phyloP scores from a whole-genome alignment of 179 eudicot genomes.

The Silene vulgaris region DNA sequence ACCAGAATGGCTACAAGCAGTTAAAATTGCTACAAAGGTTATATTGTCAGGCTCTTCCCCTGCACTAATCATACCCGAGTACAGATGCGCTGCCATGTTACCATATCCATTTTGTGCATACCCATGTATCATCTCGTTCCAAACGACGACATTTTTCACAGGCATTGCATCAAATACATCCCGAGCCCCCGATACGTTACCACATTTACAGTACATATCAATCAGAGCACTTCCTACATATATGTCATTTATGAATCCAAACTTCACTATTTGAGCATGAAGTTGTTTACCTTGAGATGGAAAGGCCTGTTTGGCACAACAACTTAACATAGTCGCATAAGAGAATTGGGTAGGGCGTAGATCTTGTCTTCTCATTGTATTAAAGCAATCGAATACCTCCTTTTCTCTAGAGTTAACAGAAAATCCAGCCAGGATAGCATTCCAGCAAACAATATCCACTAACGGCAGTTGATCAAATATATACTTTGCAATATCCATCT shows the following conservation, averaged over 20 bases:
- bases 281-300: slow-evolving; percentile 55
- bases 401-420: slow-evolving; percentile 37
- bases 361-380: slow-evolving; percentile 43
- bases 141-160: slow-evolving; percentile 42
- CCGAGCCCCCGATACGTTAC: slow-evolving; percentile 45
- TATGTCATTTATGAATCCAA: slow-evolving; percentile 44
- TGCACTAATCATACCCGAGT: slow-evolving; percentile 39
- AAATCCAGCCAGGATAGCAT: slow-evolving; percentile 65
- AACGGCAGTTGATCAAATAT: slow-evolving; percentile 44
- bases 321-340: slow-evolving; percentile 52
- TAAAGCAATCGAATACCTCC: slow-evolving; percentile 52
- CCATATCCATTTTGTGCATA: slow-evolving; percentile 75
- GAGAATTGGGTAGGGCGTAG: slow-evolving; percentile 55
- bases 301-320: slow-evolving; percentile 51
- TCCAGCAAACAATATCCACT: slow-evolving; percentile 65
- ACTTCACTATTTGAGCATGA: slow-evolving; percentile 49
- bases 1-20: slow-evolving; percentile 80
- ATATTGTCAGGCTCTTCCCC: slow-evolving; percentile 53
- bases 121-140: slow-evolving; percentile 80
- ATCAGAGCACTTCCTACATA: slow-evolving; percentile 65
- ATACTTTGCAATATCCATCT: slow-evolving; percentile 40
- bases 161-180: slow-evolving; percentile 47
- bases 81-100: slow-evolving; percentile 46
- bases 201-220: slow-evolving; percentile 71
- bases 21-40: slow-evolving; percentile 54